These are phyloP conservation scores for Nephelium lappaceum DNA, from an alignment of 345 rosid genomes.

Conservation along the genomic window DNA sequence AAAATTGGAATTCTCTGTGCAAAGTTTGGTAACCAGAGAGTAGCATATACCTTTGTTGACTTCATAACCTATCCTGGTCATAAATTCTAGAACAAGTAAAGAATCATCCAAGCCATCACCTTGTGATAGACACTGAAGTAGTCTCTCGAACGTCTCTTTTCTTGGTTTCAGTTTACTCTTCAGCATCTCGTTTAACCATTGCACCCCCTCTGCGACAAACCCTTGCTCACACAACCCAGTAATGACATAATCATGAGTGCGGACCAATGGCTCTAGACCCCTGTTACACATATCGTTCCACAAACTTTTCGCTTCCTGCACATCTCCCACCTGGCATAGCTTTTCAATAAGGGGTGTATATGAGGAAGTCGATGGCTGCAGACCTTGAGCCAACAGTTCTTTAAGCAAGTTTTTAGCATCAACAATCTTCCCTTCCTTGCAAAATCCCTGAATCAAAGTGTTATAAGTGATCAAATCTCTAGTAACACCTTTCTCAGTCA, in stretches of 20 bases:
- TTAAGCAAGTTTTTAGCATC: conserved; percentile 34
- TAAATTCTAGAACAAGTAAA: conserved; percentile 29
- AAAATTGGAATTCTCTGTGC: conserved; percentile 20
- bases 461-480: conserved; percentile 49
- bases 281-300: conserved; percentile 35
- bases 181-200: conserved; percentile 37
- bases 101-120: conserved; percentile 41
- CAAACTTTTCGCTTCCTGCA: conserved; percentile 35
- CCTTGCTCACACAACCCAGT: conserved; percentile 32
- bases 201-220: conserved; percentile 32
- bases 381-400: conserved; percentile 42
- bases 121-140: conserved; percentile 28
- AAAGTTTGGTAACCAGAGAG: conserved; percentile 33
- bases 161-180: conserved; percentile 32
- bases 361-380: conserved; percentile 33
- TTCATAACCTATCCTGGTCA: conserved; percentile 35
- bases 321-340: conserved; percentile 33
- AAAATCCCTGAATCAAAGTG: conserved; percentile 50
- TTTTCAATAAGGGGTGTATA: conserved; percentile 35
- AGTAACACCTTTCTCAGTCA: conserved; percentile 55
- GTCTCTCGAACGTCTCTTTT: conserved; percentile 25
- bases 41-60: conserved; percentile 20
- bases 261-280: conserved; percentile 34
- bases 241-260: conserved; percentile 28
- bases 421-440: conserved; percentile 41